Evolutionary conservation across 2,329 filamentous ascomycete genomes (phyloP).

Genomic region (Alternaria consortialis): DNA sequence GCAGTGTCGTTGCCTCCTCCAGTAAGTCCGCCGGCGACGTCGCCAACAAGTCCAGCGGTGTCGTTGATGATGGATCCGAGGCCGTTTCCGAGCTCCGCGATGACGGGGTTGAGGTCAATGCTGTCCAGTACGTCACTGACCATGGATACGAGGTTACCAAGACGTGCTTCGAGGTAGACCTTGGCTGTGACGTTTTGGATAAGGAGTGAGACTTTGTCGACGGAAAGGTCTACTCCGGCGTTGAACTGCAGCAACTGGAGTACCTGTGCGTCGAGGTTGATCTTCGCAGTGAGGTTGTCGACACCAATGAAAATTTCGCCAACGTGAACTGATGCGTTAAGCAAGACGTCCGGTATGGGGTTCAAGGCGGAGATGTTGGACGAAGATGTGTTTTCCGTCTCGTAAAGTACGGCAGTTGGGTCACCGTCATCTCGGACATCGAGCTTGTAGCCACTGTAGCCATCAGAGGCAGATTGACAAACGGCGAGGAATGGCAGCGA

Average conservation of each 20-base stretch:
- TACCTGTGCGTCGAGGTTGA: conserved; percentile 68
- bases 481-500: conserved; percentile 47
- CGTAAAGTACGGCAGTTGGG: conserved; percentile 62
- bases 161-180: conserved; percentile 66
- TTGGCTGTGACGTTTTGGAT: conserved; percentile 68
- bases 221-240: conserved; percentile 67
- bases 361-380: conserved; percentile 53
- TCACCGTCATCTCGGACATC: conserved; percentile 59
- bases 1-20: conserved; percentile 18
- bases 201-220: conserved; percentile 64
- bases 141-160: conserved; percentile 69
- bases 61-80: conserved; percentile 60
- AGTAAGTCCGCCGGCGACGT: conserved; percentile 30
- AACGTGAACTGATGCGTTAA: conserved; percentile 67
- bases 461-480: conserved; percentile 51
- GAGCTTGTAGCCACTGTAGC: conserved; percentile 67
- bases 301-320: conserved; percentile 68
- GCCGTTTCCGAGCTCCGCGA: conserved; percentile 64
- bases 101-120: conserved; percentile 68
- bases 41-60: conserved; percentile 38
- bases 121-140: conserved; percentile 66
- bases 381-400: conserved; percentile 61
- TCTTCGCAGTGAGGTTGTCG: conserved; percentile 67
- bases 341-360: conserved; percentile 65
- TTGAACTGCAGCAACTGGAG: conserved; percentile 67